phyloP scores from a whole-genome alignment of 164 flowering plant species.

The Paratinospora sagittata region DNA sequence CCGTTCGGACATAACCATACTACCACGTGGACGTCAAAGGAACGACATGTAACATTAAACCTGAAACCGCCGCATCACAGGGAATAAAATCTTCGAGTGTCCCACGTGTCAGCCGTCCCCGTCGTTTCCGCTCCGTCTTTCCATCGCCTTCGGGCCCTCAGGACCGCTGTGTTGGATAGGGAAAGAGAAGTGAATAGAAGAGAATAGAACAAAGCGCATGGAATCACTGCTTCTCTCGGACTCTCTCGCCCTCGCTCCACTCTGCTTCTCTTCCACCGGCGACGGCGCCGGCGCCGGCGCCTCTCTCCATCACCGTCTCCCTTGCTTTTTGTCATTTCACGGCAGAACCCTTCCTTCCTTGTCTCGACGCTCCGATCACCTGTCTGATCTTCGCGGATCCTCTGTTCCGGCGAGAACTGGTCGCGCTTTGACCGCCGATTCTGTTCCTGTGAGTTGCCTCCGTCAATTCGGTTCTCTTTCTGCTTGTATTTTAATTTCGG shows the following conservation, averaged over 20 bases:
- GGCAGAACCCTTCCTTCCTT: not conserved
- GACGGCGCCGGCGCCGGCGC: not conserved
- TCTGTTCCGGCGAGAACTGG: slow-evolving; percentile 13
- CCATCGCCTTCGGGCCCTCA: not conserved
- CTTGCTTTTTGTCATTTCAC: slow-evolving; percentile 15
- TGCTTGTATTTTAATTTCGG: not conserved
- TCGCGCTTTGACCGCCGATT: slow-evolving; percentile 28
- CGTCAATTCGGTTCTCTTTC: not conserved
- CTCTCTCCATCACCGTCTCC: slow-evolving; percentile 15
- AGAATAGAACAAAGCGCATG: slow-evolving; percentile 3
- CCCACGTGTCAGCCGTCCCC: not conserved
- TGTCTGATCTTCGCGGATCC: slow-evolving; percentile 4
- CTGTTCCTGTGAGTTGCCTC: slow-evolving; percentile 27
- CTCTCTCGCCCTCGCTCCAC: slow-evolving; percentile 11
- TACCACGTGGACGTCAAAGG: too few relatives aligned
- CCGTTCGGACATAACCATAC: too few relatives aligned
- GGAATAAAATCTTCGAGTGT: not conserved
- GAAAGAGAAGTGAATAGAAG: too few relatives aligned
- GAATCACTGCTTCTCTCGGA: slow-evolving; percentile 17
- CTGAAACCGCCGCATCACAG: not conserved
- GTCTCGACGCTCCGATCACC: slow-evolving; percentile 1
- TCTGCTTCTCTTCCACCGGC: too few relatives aligned
- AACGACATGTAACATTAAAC: not conserved
- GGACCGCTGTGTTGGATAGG: too few relatives aligned
- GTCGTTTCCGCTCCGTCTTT: not conserved